A percentile compares a stretch with the other conserved stretches of the same genome.
phyloP scores from a whole-genome alignment of 2,329 filamentous ascomycete genomes.

The Penicillium verrucosum region DNA sequence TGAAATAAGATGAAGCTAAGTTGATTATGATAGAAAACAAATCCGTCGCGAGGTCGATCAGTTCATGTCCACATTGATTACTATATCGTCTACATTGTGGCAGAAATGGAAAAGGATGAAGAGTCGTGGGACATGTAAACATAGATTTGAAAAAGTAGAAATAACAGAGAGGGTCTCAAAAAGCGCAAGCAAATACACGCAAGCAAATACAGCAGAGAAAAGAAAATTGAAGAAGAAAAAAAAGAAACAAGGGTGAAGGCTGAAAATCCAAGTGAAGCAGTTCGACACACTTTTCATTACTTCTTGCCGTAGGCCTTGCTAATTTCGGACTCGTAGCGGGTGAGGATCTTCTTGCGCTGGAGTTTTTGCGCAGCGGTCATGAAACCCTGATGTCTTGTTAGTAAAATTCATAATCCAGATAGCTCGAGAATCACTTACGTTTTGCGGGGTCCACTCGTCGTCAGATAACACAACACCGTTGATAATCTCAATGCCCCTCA shows the following conservation, averaged over 20 bases:
- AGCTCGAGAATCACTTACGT: constrained; percentile 29
- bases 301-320: constrained; percentile 57
- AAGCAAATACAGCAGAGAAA: not conserved
- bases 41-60: not conserved
- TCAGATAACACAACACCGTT: constrained; percentile 45
- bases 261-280: constrained; percentile 6
- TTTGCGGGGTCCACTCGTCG: constrained; percentile 46
- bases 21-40: not conserved
- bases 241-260: not conserved
- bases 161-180: constrained; percentile 19
- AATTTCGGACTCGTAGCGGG: constrained; percentile 61
- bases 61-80: constrained; percentile 19
- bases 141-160: constrained; percentile 8
- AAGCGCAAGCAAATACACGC: not conserved
- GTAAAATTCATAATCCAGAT: not conserved
- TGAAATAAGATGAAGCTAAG: not conserved
- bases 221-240: not conserved
- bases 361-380: constrained; percentile 71
- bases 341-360: constrained; percentile 65
- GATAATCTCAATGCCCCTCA: constrained; percentile 43
- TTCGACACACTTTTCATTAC: constrained; percentile 18
- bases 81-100: constrained; percentile 20
- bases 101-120: constrained; percentile 8
- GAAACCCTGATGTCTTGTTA: constrained; percentile 50
- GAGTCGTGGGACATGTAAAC: constrained; percentile 3